phyloP scores from a whole-genome alignment of 129 eudicot genomes.

The Rutidosis leptorrhynchoides region DNA sequence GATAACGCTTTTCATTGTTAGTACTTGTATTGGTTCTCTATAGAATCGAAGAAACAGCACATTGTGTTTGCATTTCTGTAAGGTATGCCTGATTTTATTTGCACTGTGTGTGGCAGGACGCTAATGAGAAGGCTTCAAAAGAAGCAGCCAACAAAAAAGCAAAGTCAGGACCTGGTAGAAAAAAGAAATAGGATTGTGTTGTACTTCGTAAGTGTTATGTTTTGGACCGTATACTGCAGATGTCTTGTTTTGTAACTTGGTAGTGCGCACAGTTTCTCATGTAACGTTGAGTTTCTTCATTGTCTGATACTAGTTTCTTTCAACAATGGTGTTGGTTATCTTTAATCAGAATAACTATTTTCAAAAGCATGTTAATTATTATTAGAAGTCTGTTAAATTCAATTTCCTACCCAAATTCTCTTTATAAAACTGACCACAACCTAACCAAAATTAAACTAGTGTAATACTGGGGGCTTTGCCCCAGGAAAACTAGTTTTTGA shows the following conservation, averaged over 20 bases:
- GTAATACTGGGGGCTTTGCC: too few species aligned
- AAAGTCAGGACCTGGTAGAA: conserved; percentile 54
- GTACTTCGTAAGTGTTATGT: neutral
- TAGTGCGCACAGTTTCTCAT: neutral
- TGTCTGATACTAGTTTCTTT: neutral
- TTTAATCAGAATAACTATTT: too few species aligned
- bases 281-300: neutral
- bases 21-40: neutral
- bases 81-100: conserved; percentile 5
- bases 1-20: neutral
- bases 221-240: neutral
- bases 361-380: too few species aligned
- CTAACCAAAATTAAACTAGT: neutral
- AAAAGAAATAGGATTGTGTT: conserved; percentile 50
- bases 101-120: conserved; percentile 32
- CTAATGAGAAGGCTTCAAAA: conserved; percentile 50
- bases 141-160: conserved; percentile 59
- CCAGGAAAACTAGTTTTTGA: too few species aligned
- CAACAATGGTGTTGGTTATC: too few species aligned
- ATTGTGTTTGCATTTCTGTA: neutral
- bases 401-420: neutral
- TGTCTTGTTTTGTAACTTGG: too few species aligned
- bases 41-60: neutral
- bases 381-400: neutral
- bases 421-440: too few species aligned